Conservation (phyloP, 2,329 filamentous ascomycete species). For the Talaromyces pinophilus region DNA sequence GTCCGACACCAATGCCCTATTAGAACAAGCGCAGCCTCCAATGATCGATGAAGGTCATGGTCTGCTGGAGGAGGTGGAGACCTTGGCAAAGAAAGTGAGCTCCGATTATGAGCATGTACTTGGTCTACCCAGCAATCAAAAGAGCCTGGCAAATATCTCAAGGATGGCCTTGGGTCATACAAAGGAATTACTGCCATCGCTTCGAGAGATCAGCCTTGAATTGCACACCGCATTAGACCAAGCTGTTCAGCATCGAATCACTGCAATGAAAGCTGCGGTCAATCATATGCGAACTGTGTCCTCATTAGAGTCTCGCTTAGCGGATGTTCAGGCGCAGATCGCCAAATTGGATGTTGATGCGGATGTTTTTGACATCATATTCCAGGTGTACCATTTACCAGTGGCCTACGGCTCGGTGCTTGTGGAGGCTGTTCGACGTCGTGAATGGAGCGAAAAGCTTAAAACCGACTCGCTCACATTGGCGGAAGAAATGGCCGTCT, state of each 20-base stretch:
- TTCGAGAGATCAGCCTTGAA: conserved; percentile 59
- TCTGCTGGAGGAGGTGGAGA: conserved; percentile 80
- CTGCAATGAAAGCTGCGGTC: conserved; percentile 64
- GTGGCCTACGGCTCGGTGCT: conserved; percentile 87
- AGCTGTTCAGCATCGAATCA: conserved; percentile 66
- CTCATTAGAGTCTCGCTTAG: conserved; percentile 73
- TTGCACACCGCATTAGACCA: conserved; percentile 52
- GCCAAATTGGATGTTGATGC: conserved; percentile 72
- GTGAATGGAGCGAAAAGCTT: conserved; percentile 91
- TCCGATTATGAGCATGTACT: conserved; percentile 80
- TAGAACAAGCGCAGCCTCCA: conserved; percentile 52
- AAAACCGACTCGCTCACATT: conserved; percentile 81
- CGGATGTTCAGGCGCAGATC: conserved; percentile 71
- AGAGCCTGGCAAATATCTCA: conserved; percentile 62
- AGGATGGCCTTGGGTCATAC: conserved; percentile 66
- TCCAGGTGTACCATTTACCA: conserved; percentile 78
- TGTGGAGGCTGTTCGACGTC: conserved; percentile 79
- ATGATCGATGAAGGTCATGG: conserved; percentile 64
- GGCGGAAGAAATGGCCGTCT: conserved; percentile 87
- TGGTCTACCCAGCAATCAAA: conserved; percentile 66
- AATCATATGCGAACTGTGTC: conserved; percentile 81
- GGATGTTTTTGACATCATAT: conserved; percentile 77
- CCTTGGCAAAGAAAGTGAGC: conserved; percentile 80
- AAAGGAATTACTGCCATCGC: conserved; percentile 62
- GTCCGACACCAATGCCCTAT: conserved; percentile 50